phyloP scores from a whole-genome alignment of 2,329 filamentous ascomycete genomes.

The Geosmithia putterillii region DNA sequence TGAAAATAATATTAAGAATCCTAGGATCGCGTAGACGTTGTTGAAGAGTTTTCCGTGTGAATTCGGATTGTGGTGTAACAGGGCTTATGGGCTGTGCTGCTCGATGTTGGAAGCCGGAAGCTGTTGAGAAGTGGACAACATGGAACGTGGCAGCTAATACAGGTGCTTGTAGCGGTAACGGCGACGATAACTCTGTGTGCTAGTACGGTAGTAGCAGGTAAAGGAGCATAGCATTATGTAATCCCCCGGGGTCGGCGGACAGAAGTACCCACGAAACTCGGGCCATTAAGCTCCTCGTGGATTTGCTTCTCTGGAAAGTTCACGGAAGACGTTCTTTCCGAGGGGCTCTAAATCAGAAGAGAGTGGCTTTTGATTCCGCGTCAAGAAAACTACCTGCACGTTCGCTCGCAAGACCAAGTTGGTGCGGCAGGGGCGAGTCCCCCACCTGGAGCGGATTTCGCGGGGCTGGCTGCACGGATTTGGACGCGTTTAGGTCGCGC shows the following conservation, averaged over 20 bases:
- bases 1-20: neutral
- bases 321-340: no score
- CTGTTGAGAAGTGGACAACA: neutral
- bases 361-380: no score
- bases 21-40: neutral
- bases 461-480: neutral
- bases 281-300: no score
- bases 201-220: neutral
- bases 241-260: neutral
- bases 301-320: no score
- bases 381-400: no score
- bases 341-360: no score
- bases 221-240: neutral
- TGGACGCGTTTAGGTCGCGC: neutral
- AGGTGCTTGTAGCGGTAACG: neutral
- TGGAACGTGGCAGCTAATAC: neutral
- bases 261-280: neutral
- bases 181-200: neutral
- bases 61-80: neutral
- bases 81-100: neutral
- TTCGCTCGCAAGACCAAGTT: neutral
- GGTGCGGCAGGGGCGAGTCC: neutral
- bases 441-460: neutral
- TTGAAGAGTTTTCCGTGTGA: neutral
- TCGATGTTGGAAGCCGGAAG: neutral